phyloP scores from a whole-genome alignment of 2,329 filamentous ascomycete species.

The Westerdykella sp. region DNA sequence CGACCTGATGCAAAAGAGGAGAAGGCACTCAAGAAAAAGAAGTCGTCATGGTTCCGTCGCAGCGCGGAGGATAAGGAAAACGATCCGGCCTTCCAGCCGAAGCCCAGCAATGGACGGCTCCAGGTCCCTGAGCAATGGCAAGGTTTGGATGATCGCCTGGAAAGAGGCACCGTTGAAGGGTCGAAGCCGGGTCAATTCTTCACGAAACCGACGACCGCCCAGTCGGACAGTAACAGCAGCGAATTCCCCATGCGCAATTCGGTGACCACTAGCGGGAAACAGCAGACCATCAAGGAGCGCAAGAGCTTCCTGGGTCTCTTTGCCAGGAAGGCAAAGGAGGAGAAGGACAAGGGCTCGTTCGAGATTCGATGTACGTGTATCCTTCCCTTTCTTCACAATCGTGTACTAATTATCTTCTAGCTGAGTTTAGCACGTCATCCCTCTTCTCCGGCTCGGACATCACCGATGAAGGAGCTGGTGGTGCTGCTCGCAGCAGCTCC shows the following conservation, averaged over 20 bases:
- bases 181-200: too few species aligned
- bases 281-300: slow-evolving; percentile 30
- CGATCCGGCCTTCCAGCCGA: slow-evolving; percentile 14
- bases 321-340: slow-evolving; percentile 44
- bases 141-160: slow-evolving; percentile 32
- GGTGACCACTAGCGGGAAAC: slow-evolving; percentile 28
- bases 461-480: slow-evolving; percentile 28
- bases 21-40: slow-evolving; percentile 38
- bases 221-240: slow-evolving; percentile 28
- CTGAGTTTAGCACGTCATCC: slow-evolving; percentile 24
- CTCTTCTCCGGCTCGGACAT: slow-evolving; percentile 30
- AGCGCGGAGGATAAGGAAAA: slow-evolving; percentile 29
- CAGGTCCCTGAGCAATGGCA: slow-evolving; percentile 34
- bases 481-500: slow-evolving; percentile 33
- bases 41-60: slow-evolving; percentile 43
- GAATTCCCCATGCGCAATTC: slow-evolving; percentile 41
- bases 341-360: slow-evolving; percentile 29
- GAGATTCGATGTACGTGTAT: slow-evolving; percentile 35
- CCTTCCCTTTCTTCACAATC: slow-evolving; percentile 12
- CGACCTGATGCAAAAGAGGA: slow-evolving; percentile 6
- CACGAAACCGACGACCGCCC: background rate
- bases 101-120: slow-evolving; percentile 19
- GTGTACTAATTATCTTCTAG: slow-evolving; percentile 9
- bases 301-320: slow-evolving; percentile 50
- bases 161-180: slow-evolving; percentile 5